Conservation (phyloP, 139 green algal species). For the Diplosphaera chodatii region DNA sequence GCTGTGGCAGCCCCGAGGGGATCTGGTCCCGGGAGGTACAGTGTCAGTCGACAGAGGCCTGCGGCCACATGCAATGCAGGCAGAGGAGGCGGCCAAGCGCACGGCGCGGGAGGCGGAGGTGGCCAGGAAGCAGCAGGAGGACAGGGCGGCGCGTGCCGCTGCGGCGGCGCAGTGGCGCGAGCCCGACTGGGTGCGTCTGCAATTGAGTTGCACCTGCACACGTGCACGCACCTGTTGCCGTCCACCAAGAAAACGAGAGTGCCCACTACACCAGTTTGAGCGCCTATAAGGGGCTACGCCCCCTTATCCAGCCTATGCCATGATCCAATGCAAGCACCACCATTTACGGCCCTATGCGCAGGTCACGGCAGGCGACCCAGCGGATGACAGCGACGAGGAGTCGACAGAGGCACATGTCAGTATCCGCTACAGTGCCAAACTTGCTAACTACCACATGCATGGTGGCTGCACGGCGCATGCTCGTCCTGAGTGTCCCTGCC, state of each 20-base stretch:
- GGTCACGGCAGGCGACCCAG: constrained; percentile 13
- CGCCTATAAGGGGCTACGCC: too few species aligned
- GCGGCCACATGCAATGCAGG: neutral
- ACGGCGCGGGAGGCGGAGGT: neutral
- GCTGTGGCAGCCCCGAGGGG: too few species aligned
- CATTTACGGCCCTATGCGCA: too few species aligned
- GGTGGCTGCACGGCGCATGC: too few species aligned
- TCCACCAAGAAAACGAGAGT: too few species aligned
- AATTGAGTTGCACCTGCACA: too few species aligned
- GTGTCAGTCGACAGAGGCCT: neutral
- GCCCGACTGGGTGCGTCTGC: constrained; percentile 38
- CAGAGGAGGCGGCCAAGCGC: constrained; percentile 15
- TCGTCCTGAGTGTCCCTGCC: too few species aligned
- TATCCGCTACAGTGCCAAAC: neutral
- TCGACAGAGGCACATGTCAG: constrained; percentile 22
- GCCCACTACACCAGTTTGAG: too few species aligned
- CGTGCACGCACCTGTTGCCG: too few species aligned
- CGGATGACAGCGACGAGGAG: constrained; percentile 3
- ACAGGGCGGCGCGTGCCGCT: constrained; percentile 27
- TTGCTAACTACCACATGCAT: too few species aligned
- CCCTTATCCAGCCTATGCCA: too few species aligned
- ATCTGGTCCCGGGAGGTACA: neutral
- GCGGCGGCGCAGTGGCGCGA: constrained; percentile 32
- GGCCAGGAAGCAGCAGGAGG: constrained; percentile 11
- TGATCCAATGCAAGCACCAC: too few species aligned